Evolutionary conservation across 1,284 basidiomycete genomes (phyloP).

Genomic region (Afroboletus lepidellus): DNA sequence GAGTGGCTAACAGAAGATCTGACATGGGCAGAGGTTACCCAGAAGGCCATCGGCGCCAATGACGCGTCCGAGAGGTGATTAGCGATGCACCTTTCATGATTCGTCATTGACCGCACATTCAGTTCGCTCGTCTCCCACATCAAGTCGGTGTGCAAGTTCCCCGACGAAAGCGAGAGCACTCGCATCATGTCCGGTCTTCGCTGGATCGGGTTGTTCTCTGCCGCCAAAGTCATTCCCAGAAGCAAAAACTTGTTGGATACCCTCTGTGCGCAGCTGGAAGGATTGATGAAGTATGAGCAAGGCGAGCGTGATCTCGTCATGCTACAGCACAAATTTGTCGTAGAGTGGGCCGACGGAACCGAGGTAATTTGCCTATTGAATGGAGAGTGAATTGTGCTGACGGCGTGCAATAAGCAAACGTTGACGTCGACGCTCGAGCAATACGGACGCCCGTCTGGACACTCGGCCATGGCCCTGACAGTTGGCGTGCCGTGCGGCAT

Average conservation of each 20-base stretch:
- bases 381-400: slow-evolving; percentile 10
- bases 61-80: slow-evolving; percentile 69
- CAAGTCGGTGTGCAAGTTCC: slow-evolving; percentile 72
- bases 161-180: slow-evolving; percentile 61
- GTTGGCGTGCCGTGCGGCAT: slow-evolving; percentile 96
- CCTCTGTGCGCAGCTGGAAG: slow-evolving; percentile 88
- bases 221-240: slow-evolving; percentile 62
- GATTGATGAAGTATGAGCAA: slow-evolving; percentile 86
- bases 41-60: slow-evolving; percentile 74
- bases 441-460: slow-evolving; percentile 82
- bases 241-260: slow-evolving; percentile 89
- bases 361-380: slow-evolving; percentile 40
- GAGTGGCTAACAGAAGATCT: slow-evolving; percentile 76
- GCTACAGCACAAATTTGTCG: slow-evolving; percentile 96
- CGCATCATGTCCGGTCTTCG: slow-evolving; percentile 86
- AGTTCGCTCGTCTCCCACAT: slow-evolving; percentile 69
- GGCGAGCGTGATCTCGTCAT: slow-evolving; percentile 96
- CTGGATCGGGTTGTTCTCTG: slow-evolving; percentile 93
- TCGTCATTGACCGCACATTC: slow-evolving; percentile 10
- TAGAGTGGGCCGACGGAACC: slow-evolving; percentile 82
- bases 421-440: slow-evolving; percentile 91
- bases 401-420: slow-evolving; percentile 56
- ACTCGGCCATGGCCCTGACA: slow-evolving; percentile 91
- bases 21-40: slow-evolving; percentile 82
- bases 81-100: not conserved